Evolutionary conservation across 2,329 filamentous ascomycete genomes (phyloP).

Genomic region (Ceratocystis cacaofunesta): DNA sequence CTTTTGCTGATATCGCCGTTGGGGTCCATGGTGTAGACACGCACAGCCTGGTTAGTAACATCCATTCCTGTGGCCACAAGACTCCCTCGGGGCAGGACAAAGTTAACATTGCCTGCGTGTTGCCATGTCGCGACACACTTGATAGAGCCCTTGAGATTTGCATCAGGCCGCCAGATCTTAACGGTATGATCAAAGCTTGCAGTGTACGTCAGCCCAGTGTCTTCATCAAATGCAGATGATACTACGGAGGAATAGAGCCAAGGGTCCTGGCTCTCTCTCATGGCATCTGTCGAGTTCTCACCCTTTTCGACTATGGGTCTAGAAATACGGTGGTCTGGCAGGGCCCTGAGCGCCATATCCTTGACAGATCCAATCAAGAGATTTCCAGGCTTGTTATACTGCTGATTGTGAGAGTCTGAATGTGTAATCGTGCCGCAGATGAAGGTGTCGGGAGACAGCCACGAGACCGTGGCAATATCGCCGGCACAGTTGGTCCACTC

Average conservation of each 20-base stretch:
- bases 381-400: slow-evolving; percentile 52
- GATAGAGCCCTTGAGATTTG: slow-evolving; percentile 27
- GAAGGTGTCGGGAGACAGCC: slow-evolving; percentile 39
- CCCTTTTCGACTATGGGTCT: slow-evolving; percentile 38
- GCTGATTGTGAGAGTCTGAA: slow-evolving; percentile 47
- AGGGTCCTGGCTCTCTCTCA: slow-evolving; percentile 43
- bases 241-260: slow-evolving; percentile 53
- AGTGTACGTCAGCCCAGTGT: slow-evolving; percentile 36
- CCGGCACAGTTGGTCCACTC: slow-evolving; percentile 49
- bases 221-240: slow-evolving; percentile 40
- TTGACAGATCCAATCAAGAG: slow-evolving; percentile 38
- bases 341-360: slow-evolving; percentile 33
- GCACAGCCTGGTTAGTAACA: slow-evolving; percentile 37
- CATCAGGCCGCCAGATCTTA: slow-evolving; percentile 38
- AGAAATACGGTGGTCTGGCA: slow-evolving; percentile 41
- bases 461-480: slow-evolving; percentile 43
- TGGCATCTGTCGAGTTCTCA: slow-evolving; percentile 40
- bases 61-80: slow-evolving; percentile 46
- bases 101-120: slow-evolving; percentile 46
- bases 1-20: slow-evolving; percentile 25
- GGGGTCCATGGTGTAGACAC: slow-evolving; percentile 37
- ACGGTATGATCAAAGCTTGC: slow-evolving; percentile 48
- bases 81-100: slow-evolving; percentile 34
- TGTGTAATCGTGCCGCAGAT: slow-evolving; percentile 49
- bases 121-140: slow-evolving; percentile 33